Evolutionary conservation across 495 filamentous ascomycete genomes (phyloP).

Genomic region (Penicillium simplicissimum): DNA sequence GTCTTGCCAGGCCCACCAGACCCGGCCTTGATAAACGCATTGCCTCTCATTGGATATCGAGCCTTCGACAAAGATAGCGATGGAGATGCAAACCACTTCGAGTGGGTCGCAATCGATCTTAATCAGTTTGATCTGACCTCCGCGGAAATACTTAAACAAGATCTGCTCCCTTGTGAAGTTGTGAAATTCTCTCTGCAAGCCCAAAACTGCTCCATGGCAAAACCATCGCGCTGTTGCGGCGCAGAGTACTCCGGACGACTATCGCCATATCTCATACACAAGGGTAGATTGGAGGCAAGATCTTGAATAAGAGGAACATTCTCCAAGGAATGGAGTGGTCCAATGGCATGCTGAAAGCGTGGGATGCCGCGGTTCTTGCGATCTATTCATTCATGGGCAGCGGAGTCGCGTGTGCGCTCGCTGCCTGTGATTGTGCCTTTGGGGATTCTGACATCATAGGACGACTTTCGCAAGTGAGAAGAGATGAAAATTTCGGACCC

Average conservation of each 20-base stretch:
- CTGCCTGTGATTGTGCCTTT: not conserved
- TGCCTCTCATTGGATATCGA: conserved; percentile 24
- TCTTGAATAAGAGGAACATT: not conserved
- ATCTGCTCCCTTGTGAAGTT: not conserved
- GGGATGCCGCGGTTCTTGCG: not conserved
- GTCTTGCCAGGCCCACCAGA: not conserved
- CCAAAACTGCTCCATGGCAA: not conserved
- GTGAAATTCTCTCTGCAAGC: not conserved
- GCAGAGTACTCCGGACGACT: not conserved
- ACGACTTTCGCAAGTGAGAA: not conserved
- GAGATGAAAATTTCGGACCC: not conserved
- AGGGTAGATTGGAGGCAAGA: not conserved
- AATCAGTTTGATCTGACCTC: conserved; percentile 17
- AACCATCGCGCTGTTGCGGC: not conserved
- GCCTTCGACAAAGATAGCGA: conserved; percentile 15
- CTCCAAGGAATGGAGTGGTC: not conserved
- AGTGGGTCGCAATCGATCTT: conserved; percentile 9
- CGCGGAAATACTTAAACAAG: conserved; percentile 31
- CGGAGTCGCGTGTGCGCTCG: not conserved
- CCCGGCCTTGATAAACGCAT: conserved; percentile 23
- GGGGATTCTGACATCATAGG: not conserved
- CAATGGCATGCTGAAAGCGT: not conserved
- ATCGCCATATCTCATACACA: not conserved
- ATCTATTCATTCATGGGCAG: not conserved
- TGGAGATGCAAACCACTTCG: not conserved